Evolutionary conservation across 176 grass and related monocot species (phyloP), one percentile per base, ranked within the genome.

Genomic region (Phoenix roebelenii): DNA sequence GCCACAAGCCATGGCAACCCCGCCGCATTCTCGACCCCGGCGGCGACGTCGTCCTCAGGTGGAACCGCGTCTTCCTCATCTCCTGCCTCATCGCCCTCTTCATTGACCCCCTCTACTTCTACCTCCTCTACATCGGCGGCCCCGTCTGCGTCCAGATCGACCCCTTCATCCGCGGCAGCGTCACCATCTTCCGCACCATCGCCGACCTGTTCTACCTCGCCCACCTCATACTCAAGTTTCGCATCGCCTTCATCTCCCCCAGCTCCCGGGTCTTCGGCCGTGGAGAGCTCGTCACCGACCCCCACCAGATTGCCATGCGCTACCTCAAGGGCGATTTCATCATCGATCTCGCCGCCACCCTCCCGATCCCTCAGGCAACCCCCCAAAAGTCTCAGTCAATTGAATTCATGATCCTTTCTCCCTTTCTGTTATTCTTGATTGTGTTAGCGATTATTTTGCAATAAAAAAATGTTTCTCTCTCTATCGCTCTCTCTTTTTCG

Each of bases 291-390:
- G 86, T 96, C 16, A 78, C 79, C 0, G 86, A 90, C 55, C 86
- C 86, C 18, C 75, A 87, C 22, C 83, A 90, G 86, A 96, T 90
- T 51, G 70, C 85, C 15, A 80, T 79, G 6, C 80, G 91, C 0
- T 96, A 90, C 72, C 81, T 96, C 64, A 87, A 82, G 78, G 82
- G 88, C 50, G 86, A 90, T 62, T 96, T 96, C 80, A 72, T 84
- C 74, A 65, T 96, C 52, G 91, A 96, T 69, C 72, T 90, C 50
- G 74, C 85, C 23, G 86, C 86, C 44, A 85, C 83, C 76, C 83
- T 96, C 53, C 91, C 91, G 1, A 90, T 96, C 51, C 91, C 91
- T 0, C 91, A 96, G 83, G 90, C 74, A 76, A 52, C 15, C 22
- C 3, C 49, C 26, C 7, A 22, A 58, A 5, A 16, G 16, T 17